Evolutionary conservation across 139 green algal species (phyloP).

Genomic region (Nannochloris sp.): DNA sequence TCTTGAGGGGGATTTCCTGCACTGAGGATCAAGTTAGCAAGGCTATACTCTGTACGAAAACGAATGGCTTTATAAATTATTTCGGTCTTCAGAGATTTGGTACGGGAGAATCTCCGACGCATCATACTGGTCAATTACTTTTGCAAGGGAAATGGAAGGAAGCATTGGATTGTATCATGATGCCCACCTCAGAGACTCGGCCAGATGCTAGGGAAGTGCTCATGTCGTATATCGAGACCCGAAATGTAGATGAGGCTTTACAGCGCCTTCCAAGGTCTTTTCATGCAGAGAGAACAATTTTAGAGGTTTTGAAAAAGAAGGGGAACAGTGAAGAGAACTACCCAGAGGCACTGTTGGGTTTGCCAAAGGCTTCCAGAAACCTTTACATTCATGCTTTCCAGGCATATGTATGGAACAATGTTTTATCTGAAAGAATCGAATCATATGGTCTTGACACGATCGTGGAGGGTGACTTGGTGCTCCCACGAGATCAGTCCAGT

Average conservation of each 20-base stretch:
- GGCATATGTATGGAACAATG: slow-evolving; percentile 87
- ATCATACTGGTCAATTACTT: slow-evolving; percentile 65
- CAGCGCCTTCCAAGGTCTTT: slow-evolving; percentile 33
- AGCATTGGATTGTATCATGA: slow-evolving; percentile 61
- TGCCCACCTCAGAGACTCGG: slow-evolving; percentile 12
- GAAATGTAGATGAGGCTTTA: slow-evolving; percentile 40
- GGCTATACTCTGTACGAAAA: slow-evolving; percentile 35
- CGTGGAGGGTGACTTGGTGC: slow-evolving; percentile 7
- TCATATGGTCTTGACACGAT: slow-evolving; percentile 1
- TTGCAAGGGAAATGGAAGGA: slow-evolving; percentile 60
- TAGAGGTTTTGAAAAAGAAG: slow-evolving; percentile 5
- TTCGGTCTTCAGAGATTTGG: slow-evolving; percentile 94
- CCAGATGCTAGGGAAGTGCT: slow-evolving; percentile 20
- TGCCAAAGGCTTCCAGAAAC: slow-evolving; percentile 71
- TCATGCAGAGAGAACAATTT: slow-evolving; percentile 47
- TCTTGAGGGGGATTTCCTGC: slow-evolving; percentile 47
- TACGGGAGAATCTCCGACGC: slow-evolving; percentile 55
- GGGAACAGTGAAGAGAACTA: not conserved
- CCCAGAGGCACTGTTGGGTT: slow-evolving; percentile 30
- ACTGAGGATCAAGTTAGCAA: slow-evolving; percentile 23
- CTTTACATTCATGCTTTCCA: slow-evolving; percentile 95
- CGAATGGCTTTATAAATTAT: slow-evolving; percentile 88
- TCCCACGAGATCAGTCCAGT: not conserved
- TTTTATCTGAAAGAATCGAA: not conserved
- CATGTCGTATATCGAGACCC: slow-evolving; percentile 25